Base-by-base conservation (phyloP, 2,329 filamentous ascomycete species). In the Colletotrichum sp. region DNA sequence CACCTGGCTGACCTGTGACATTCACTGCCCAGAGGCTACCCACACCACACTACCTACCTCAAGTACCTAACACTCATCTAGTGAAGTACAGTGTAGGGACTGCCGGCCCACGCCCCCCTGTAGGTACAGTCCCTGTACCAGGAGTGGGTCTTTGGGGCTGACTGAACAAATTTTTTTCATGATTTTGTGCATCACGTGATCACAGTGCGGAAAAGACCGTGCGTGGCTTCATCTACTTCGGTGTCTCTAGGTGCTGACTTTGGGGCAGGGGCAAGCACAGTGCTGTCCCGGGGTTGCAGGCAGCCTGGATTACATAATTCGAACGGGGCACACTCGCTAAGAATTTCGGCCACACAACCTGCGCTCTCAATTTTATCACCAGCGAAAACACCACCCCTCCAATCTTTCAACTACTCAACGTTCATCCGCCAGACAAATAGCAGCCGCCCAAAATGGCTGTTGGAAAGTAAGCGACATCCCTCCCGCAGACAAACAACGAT, bases 391-490 rank as follows among this genome's bases (percentile, higher is more conserved):
- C 83, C 83, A 80, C 81, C 83, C 82, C 83, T 85, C 85, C 83
- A 83, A 81, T 80, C 80, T 83, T 83, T 82, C 82, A 84, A 86
- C 81, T 81, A 86, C 84, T 82, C 84, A 84, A 83, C 83, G 84
- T 84, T 86, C 85, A 82, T 82, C 81, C 80, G 82, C 82, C 83
- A 84, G 84, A 87, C 83, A 85, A 84, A 83, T 84, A 86, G 85
- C 87, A 87, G 85, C 88, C 70, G 69, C 56, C 69, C 88, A 90
- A 86, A 84, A 91, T 91, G 89, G 89, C 89, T 86, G 89, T 91
- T 88, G 89, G 89, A 88, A 91, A 91, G 89, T 91, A 86, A 86
- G 89, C 80, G 80, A 78, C 30, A 58, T 62, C 55, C 39, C 62
- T 34, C 28, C 28, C 18, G 15, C 58, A 27, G 7, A 39, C 34